Percentiles rank a stretch among this genome's conserved stretches.
These are phyloP conservation scores for Epichloe sp. DNA, from an alignment of 2,329 filamentous ascomycete genomes.

Conservation along the genomic window DNA sequence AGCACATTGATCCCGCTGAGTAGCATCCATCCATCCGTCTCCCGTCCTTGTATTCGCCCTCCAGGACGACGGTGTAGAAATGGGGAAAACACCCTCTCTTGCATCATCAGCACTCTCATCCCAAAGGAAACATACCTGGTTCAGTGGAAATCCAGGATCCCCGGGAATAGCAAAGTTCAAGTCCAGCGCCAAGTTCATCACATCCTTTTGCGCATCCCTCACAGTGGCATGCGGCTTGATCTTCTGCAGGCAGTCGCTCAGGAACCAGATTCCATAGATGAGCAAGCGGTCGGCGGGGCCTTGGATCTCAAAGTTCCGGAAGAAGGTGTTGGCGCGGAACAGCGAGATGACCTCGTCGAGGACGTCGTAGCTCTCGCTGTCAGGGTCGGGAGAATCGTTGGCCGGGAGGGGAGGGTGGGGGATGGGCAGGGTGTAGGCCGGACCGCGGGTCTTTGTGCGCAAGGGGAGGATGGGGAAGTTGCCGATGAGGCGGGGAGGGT, in stretches of 20 bases:
- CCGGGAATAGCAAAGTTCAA: conserved; percentile 88
- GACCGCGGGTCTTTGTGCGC: conserved; percentile 89
- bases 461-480: conserved; percentile 94
- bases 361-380: conserved; percentile 88
- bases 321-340: conserved; percentile 97
- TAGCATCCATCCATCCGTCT: background rate
- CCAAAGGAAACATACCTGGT: conserved; percentile 50
- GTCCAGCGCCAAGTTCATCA: conserved; percentile 84
- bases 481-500: conserved; percentile 48
- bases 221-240: conserved; percentile 61
- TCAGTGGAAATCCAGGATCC: conserved; percentile 83
- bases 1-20: background rate
- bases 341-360: conserved; percentile 85
- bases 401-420: conserved; percentile 44
- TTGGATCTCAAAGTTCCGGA: conserved; percentile 98
- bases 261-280: conserved; percentile 91
- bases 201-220: conserved; percentile 53
- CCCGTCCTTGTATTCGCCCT: too few species aligned
- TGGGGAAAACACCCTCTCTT: background rate
- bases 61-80: too few species aligned
- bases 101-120: background rate
- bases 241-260: conserved; percentile 81
- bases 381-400: conserved; percentile 59
- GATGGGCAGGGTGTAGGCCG: conserved; percentile 68
- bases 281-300: conserved; percentile 86